Percentiles rank a stretch among this genome's conserved stretches.
These are phyloP conservation scores for Eremochloa ophiuroides DNA, from an alignment of 176 grass and related monocot genomes.

Conservation along the genomic window DNA sequence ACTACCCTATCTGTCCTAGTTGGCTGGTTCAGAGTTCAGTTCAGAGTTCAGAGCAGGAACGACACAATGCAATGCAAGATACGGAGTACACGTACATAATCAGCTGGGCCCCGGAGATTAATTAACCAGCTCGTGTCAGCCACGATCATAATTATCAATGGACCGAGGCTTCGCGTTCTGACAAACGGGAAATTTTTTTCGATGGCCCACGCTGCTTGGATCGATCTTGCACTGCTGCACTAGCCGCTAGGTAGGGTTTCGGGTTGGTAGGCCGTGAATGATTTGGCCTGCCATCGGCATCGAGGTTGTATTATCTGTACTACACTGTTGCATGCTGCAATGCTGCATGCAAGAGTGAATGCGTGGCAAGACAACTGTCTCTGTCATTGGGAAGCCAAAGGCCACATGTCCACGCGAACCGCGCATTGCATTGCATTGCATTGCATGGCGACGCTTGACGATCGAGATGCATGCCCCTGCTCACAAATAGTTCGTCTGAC, in stretches of 20 bases:
- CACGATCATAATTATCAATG: neutral
- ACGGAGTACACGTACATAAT: neutral
- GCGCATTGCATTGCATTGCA: no score
- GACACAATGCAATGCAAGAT: neutral
- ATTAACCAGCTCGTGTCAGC: neutral
- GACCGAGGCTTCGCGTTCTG: neutral
- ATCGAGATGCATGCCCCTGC: no score
- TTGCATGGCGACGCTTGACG: no score
- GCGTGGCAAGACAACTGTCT: no score
- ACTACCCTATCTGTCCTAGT: no score
- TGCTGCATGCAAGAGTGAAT: neutral
- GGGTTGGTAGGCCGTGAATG: conserved; percentile 14
- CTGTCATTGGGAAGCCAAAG: no score
- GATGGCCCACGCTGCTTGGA: conserved; percentile 8
- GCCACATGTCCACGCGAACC: no score
- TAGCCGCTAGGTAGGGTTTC: neutral
- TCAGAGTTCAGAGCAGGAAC: neutral
- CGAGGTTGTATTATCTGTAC: neutral
- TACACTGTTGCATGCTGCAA: no score
- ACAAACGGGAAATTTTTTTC: neutral
- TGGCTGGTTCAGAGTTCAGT: neutral
- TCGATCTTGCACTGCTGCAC: neutral
- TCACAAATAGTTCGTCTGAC: no score
- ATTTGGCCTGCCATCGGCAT: neutral
- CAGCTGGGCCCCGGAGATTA: neutral